Percentiles rank a stretch among this genome's conserved stretches.
phyloP scores from a whole-genome alignment of 1,284 basidiomycete species.

The Volvariella surrecta region DNA sequence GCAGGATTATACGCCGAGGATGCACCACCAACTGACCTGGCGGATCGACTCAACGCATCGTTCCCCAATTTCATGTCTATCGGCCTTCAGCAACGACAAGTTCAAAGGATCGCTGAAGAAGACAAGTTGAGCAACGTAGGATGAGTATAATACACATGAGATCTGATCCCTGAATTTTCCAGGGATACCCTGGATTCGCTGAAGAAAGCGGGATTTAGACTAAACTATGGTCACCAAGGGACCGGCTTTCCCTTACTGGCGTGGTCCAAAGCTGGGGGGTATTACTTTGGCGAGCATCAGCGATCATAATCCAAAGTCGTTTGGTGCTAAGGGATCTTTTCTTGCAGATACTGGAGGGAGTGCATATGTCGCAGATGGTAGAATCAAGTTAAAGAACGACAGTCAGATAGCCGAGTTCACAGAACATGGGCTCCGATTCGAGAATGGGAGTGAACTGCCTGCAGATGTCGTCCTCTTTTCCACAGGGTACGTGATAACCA shows the following conservation, averaged over 20 bases:
- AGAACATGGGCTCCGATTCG: conserved; percentile 45
- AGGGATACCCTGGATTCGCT: conserved; percentile 47
- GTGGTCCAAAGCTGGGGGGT: conserved; percentile 24
- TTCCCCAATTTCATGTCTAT: conserved; percentile 4
- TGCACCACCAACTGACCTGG: conserved; percentile 1
- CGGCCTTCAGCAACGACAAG: conserved; percentile 27
- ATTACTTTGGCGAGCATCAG: conserved; percentile 22
- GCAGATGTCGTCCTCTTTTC: conserved; percentile 61
- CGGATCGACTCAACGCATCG: conserved; percentile 4
- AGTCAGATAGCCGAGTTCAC: conserved; percentile 44
- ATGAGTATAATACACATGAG: background rate
- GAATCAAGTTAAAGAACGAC: conserved; percentile 64
- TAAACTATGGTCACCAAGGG: conserved; percentile 41
- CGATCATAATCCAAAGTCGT: background rate
- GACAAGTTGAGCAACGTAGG: too few species aligned
- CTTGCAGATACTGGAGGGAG: conserved; percentile 59
- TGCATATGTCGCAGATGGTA: conserved; percentile 55
- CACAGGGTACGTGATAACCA: conserved; percentile 35
- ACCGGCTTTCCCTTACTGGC: conserved; percentile 28
- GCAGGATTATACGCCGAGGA: conserved; percentile 2
- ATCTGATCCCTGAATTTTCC: background rate
- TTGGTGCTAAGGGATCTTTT: conserved; percentile 15
- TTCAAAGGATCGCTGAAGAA: conserved; percentile 30
- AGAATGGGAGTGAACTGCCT: conserved; percentile 50
- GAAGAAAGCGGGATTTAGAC: conserved; percentile 45